Evolutionary conservation across 108 stramenopile species (phyloP), one percentile per base, ranked within the genome.

Genomic region (Pseudonitzschia pungens): DNA sequence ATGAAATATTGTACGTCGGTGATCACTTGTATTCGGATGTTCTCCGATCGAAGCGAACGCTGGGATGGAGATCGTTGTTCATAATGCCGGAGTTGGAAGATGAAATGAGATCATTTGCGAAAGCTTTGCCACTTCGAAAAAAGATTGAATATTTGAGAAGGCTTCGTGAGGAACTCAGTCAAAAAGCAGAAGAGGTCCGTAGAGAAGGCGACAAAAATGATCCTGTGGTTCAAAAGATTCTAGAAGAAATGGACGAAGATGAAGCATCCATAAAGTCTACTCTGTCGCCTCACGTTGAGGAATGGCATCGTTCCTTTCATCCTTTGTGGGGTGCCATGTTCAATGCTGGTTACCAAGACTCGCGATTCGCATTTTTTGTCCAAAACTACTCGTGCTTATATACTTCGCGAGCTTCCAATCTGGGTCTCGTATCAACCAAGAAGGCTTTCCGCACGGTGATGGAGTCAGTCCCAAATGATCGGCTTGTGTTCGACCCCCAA

Each of bases 1-100:
- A 97, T 51, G 92, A 96, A 78, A 89, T 98, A 48, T 77, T 98
- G 43, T 98, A 98, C 65, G 97, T 98, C 42, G 97, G 97, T 40
- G 97, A 98, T 74, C 97, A 98, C 82, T 91, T 98, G 70, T 98
- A 96, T 76, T 79, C 93, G 26, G 96, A 97, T 68, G 94, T 98
- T 20, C 68, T 96, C 54, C 79, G 97, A 40, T 94, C 93, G 11
- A 96, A 96, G 81, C 81, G 97, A 52, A 96, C 96, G 16, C 88
- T 98, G n/a, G 97, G 97, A 12, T 98, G 97, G 97, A 77, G 97
- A 68, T 95, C 96, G 2, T 77, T 84, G 44, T 93, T 96, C 65
- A 92, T 96, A 68, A 86, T 96, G 85, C 94, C 94, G 2, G 94
- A 96, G 72, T 79, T 96, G 22, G 86, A 84, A 18, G 87, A 89